Percentiles rank a stretch among this genome's conserved stretches.
These are phyloP conservation scores for Wallemia mellicola DNA, from an alignment of 1,284 basidiomycete genomes.

Conservation along the genomic window DNA sequence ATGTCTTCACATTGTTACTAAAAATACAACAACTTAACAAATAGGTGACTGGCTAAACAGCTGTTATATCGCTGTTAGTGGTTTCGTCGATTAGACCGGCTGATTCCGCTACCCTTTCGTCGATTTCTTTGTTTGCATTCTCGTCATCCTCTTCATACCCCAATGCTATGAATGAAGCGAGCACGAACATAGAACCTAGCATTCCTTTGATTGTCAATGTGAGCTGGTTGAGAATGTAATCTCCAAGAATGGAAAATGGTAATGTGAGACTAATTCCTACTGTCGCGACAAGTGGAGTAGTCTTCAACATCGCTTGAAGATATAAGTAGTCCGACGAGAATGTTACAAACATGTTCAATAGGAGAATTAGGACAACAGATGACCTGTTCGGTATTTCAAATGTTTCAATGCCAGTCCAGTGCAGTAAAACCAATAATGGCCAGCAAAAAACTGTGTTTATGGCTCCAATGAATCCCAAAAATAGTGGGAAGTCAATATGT, in stretches of 20 bases:
- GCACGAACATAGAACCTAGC: not conserved
- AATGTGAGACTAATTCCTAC: not conserved
- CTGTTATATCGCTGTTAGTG: too few species aligned
- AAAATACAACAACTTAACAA: too few species aligned
- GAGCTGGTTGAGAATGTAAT: not conserved
- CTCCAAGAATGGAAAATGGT: not conserved
- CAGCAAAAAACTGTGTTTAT: slow-evolving; percentile 58
- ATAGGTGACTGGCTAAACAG: too few species aligned
- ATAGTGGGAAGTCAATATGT: slow-evolving; percentile 15
- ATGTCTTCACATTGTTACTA: too few species aligned
- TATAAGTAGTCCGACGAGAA: slow-evolving; percentile 60
- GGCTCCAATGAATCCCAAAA: slow-evolving; percentile 72
- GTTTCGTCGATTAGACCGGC: too few species aligned
- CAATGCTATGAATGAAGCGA: not conserved
- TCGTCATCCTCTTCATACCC: not conserved
- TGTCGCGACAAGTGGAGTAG: slow-evolving; percentile 29
- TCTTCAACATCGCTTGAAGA: slow-evolving; percentile 77
- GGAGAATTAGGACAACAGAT: slow-evolving; percentile 31
- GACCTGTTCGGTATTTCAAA: slow-evolving; percentile 39
- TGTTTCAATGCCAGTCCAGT: slow-evolving; percentile 39
- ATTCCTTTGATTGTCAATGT: not conserved
- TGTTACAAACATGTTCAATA: slow-evolving; percentile 65
- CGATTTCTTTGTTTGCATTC: too few species aligned
- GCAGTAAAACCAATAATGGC: slow-evolving; percentile 53
- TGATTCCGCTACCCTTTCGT: too few species aligned